Conservation (phyloP, 345 rosid species). For the Turritis glabra region DNA sequence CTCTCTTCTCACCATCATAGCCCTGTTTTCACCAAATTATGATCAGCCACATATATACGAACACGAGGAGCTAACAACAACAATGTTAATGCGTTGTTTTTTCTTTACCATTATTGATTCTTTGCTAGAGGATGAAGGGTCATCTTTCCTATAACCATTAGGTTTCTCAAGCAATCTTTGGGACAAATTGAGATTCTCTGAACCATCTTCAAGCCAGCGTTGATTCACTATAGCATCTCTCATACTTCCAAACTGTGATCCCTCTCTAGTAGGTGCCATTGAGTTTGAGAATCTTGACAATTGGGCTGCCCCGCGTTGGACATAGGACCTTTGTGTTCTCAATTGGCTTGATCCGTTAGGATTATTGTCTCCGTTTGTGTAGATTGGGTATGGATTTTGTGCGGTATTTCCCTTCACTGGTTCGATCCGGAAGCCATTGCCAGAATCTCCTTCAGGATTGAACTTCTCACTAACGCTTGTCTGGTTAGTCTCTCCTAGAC, state of each 20-base stretch:
- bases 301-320: conserved; percentile 46
- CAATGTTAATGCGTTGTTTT: not conserved
- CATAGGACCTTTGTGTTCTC: conserved; percentile 54
- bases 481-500: conserved; percentile 44
- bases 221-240: conserved; percentile 47
- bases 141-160: conserved; percentile 47
- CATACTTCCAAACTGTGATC: conserved; percentile 52
- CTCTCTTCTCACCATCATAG: conserved; percentile 45
- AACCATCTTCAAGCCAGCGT: conserved; percentile 44
- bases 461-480: conserved; percentile 46
- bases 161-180: conserved; percentile 50
- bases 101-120: conserved; percentile 47
- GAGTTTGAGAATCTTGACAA: conserved; percentile 83
- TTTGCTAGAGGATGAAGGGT: conserved; percentile 38
- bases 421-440: conserved; percentile 49
- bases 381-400: conserved; percentile 37
- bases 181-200: conserved; percentile 48
- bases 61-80: not conserved
- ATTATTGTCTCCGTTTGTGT: conserved; percentile 39
- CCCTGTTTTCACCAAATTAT: conserved; percentile 37
- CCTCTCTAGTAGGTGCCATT: conserved; percentile 62
- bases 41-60: not conserved
- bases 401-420: conserved; percentile 40
- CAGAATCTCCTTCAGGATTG: conserved; percentile 51
- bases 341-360: conserved; percentile 31